Percentiles rank a stretch among this genome's conserved stretches.
Conservation (phyloP, 306 rosid genomes). For the Cyclanthera cordifolia region DNA sequence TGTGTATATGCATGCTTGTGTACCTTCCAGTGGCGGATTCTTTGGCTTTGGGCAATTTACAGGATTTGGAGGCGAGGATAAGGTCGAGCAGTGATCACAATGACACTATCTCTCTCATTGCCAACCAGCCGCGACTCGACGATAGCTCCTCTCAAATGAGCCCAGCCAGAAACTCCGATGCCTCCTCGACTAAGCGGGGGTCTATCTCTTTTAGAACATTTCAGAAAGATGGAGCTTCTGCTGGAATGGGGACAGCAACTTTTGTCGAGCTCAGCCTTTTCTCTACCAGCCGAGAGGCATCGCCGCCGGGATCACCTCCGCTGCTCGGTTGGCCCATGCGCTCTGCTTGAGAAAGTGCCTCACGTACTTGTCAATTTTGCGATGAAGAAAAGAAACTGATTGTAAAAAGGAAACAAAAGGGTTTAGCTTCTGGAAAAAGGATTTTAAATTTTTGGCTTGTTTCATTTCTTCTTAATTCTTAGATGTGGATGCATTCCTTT, state of each 20-base stretch:
- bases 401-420: slow-evolving; percentile 43
- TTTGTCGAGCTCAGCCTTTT: slow-evolving; percentile 88
- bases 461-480: slow-evolving; percentile 1
- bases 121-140: slow-evolving; percentile 56
- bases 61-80: slow-evolving; percentile 69
- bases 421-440: slow-evolving; percentile 58
- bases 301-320: slow-evolving; percentile 79
- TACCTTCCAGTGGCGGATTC: slow-evolving; percentile 90
- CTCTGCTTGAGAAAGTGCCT: slow-evolving; percentile 13
- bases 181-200: slow-evolving; percentile 70
- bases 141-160: slow-evolving; percentile 41
- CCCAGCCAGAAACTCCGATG: slow-evolving; percentile 55
- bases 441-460: slow-evolving; percentile 36
- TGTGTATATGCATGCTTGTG: slow-evolving; percentile 87
- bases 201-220: slow-evolving; percentile 73
- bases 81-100: slow-evolving; percentile 41
- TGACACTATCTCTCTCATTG: slow-evolving; percentile 66
- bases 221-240: slow-evolving; percentile 51
- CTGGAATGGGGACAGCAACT: slow-evolving; percentile 35
- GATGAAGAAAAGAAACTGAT: slow-evolving; percentile 44
- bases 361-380: slow-evolving; percentile 58
- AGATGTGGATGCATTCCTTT: neutral
- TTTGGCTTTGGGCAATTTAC: slow-evolving; percentile 70
- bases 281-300: slow-evolving; percentile 58
- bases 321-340: slow-evolving; percentile 83